phyloP scores from a whole-genome alignment of 2,329 filamentous ascomycete genomes.

The Zopfia rhizophila region DNA sequence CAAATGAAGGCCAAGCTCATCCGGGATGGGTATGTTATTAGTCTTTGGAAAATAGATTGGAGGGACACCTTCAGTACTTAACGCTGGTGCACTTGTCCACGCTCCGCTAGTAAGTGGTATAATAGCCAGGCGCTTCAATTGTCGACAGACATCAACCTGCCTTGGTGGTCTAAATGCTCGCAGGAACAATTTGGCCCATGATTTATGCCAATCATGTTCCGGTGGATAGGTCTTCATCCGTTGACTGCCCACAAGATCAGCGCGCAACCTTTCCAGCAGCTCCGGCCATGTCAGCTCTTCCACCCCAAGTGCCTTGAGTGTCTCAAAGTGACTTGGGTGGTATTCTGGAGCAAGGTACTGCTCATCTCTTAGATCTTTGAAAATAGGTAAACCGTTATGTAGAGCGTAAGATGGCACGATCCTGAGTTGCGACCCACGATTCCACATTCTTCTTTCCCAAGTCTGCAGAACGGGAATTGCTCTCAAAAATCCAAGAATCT shows the following conservation, averaged over 20 bases:
- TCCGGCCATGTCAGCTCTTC: neutral
- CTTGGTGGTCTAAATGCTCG: neutral
- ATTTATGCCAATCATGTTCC: constrained; percentile 26
- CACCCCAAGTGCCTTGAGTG: constrained; percentile 15
- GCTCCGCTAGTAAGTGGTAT: constrained; percentile 20
- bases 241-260: constrained; percentile 15
- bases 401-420: neutral
- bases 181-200: constrained; percentile 16
- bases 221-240: constrained; percentile 8
- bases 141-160: neutral
- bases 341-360: constrained; percentile 29
- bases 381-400: constrained; percentile 18
- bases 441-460: constrained; percentile 17
- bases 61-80: neutral
- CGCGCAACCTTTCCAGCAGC: constrained; percentile 16
- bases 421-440: constrained; percentile 10
- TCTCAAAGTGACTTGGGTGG: neutral
- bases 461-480: constrained; percentile 24
- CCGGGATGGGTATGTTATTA: constrained; percentile 19
- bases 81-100: constrained; percentile 26
- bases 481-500: constrained; percentile 16
- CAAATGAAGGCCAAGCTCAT: constrained; percentile 15
- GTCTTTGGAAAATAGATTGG: constrained; percentile 29
- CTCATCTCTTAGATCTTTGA: constrained; percentile 23
- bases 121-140: constrained; percentile 19